Conservation (phyloP, 2,329 filamentous ascomycete genomes). For the Fusarium ambrosium region DNA sequence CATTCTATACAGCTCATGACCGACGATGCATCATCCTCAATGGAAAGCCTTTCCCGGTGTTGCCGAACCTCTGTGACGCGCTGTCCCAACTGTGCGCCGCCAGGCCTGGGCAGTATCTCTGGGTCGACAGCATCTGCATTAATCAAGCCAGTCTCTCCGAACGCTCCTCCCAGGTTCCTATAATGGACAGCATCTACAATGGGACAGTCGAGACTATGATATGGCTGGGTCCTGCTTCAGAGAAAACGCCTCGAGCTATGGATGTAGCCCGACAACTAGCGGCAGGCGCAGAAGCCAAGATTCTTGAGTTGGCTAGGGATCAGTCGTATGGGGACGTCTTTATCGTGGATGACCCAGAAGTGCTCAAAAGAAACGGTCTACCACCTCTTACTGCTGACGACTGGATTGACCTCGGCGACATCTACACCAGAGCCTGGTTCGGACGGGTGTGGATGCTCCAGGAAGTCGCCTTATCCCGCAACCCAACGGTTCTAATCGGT, state of each 20-base stretch:
- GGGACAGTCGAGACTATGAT: slow-evolving; percentile 36
- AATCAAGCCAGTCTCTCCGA: slow-evolving; percentile 38
- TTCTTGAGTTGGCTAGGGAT: slow-evolving; percentile 27
- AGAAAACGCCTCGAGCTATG: slow-evolving; percentile 17
- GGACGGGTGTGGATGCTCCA: slow-evolving; percentile 49
- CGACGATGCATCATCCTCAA: slow-evolving; percentile 23
- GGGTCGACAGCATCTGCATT: slow-evolving; percentile 46
- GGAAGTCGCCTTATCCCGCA: slow-evolving; percentile 42
- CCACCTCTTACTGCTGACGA: slow-evolving; percentile 31
- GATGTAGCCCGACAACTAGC: slow-evolving; percentile 20
- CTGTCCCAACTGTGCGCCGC: slow-evolving; percentile 20
- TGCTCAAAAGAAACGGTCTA: slow-evolving; percentile 31
- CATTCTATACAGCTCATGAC: slow-evolving; percentile 8
- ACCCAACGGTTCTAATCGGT: slow-evolving; percentile 41
- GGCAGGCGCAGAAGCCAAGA: slow-evolving; percentile 23
- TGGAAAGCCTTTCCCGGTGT: slow-evolving; percentile 25
- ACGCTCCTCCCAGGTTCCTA: slow-evolving; percentile 34
- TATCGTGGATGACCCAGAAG: slow-evolving; percentile 30
- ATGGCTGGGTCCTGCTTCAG: slow-evolving; percentile 38
- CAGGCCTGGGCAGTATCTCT: slow-evolving; percentile 33
- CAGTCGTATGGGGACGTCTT: slow-evolving; percentile 34
- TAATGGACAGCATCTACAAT: slow-evolving; percentile 43
- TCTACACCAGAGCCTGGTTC: slow-evolving; percentile 45
- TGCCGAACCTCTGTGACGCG: slow-evolving; percentile 34
- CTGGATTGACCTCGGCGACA: slow-evolving; percentile 28